phyloP scores from a whole-genome alignment of 192 early-diverging fungal genomes.

The Backusella australiensis region DNA sequence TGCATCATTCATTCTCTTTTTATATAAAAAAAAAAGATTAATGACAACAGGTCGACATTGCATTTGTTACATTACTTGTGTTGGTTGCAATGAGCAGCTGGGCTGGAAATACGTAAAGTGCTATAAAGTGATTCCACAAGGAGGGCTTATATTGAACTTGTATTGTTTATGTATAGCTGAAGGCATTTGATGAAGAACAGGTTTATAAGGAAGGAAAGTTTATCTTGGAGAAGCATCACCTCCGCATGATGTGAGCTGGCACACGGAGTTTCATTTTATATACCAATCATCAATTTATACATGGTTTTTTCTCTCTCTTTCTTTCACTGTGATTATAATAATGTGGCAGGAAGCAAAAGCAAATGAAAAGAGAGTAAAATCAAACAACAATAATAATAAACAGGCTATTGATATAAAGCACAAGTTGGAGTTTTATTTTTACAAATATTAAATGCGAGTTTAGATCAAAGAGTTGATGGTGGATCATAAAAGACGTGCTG shows the following conservation, averaged over 20 bases:
- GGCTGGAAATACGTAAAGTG: slow-evolving; percentile 65
- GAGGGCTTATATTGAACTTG: background rate
- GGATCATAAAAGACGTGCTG: slow-evolving; percentile 50
- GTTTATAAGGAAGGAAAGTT: slow-evolving; percentile 80
- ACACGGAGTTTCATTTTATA: background rate
- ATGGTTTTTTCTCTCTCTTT: background rate
- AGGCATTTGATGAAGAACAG: slow-evolving; percentile 60
- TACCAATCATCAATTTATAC: background rate
- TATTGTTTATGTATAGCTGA: slow-evolving; percentile 33
- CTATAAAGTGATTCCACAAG: background rate
- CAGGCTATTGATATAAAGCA: background rate
- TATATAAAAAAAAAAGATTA: slow-evolving; percentile 37
- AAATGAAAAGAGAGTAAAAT: slow-evolving; percentile 32
- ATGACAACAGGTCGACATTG: slow-evolving; percentile 81
- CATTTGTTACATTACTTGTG: slow-evolving; percentile 68
- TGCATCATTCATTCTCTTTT: slow-evolving; percentile 16
- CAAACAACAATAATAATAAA: background rate
- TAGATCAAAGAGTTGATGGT: slow-evolving; percentile 48
- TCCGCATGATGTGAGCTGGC: slow-evolving; percentile 36
- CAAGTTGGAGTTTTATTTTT: background rate
- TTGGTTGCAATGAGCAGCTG: slow-evolving; percentile 44
- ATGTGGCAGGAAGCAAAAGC: slow-evolving; percentile 36
- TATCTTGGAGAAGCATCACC: slow-evolving; percentile 63
- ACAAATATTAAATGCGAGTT: background rate
- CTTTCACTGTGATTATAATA: slow-evolving; percentile 4